These are phyloP conservation scores for Penicillium sp. DNA, from an alignment of 2,329 filamentous ascomycete genomes.

Conservation along the genomic window DNA sequence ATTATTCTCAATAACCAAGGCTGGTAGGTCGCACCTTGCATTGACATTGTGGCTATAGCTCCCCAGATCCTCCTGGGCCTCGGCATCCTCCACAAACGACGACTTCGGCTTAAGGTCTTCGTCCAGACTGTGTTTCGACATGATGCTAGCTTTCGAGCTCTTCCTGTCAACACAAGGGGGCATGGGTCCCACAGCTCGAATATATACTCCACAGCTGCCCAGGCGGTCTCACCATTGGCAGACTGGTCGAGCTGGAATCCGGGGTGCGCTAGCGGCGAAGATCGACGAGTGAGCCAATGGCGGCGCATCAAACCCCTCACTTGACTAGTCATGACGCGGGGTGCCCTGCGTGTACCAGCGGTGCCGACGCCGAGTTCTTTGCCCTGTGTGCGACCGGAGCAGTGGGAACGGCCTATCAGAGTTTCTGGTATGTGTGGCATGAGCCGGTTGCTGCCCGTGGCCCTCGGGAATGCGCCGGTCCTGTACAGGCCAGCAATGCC, in stretches of 20 bases:
- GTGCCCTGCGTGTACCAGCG: slow-evolving; percentile 14
- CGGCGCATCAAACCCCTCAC: background rate
- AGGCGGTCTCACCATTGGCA: slow-evolving; percentile 9
- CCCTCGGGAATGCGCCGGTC: slow-evolving; percentile 7
- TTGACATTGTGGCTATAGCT: slow-evolving; percentile 22
- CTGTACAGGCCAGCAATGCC: slow-evolving; percentile 10
- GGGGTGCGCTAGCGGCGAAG: slow-evolving; percentile 19
- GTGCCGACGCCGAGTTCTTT: slow-evolving; percentile 1
- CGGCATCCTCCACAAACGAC: slow-evolving; percentile 22
- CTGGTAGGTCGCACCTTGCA: slow-evolving; percentile 12
- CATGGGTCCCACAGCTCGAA: background rate
- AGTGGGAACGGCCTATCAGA: slow-evolving; percentile 1
- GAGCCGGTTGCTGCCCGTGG: slow-evolving; percentile 1
- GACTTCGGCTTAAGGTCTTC: slow-evolving; percentile 13
- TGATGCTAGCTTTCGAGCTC: slow-evolving; percentile 6
- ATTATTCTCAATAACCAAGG: background rate
- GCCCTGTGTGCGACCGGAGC: slow-evolving; percentile 6
- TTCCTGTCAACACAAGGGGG: background rate
- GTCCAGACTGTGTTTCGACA: slow-evolving; percentile 17
- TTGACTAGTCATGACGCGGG: slow-evolving; percentile 3
- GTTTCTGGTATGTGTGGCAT: background rate
- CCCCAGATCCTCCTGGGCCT: slow-evolving; percentile 14
- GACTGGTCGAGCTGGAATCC: slow-evolving; percentile 11
- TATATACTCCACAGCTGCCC: slow-evolving; percentile 14
- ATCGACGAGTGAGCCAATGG: slow-evolving; percentile 9